Percentiles rank a stretch among this genome's conserved stretches.
phyloP scores from a whole-genome alignment of 129 eudicot species.

The Flaveria ramosissima region DNA sequence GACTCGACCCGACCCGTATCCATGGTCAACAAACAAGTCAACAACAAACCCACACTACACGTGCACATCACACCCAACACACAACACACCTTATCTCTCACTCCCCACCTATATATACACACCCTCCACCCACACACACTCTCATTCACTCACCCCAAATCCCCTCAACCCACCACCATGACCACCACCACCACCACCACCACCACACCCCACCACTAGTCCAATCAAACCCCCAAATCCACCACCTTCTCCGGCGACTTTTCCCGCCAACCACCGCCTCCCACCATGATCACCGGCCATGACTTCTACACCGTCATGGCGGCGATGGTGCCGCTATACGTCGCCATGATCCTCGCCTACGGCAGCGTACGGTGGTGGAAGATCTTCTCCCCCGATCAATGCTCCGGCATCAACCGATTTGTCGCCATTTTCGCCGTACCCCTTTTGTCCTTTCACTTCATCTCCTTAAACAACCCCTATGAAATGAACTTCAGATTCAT shows the following conservation, averaged over 20 bases:
- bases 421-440: slow-evolving; percentile 93
- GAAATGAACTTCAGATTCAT: slow-evolving; percentile 80
- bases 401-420: slow-evolving; percentile 88
- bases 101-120: slow-evolving; percentile 34
- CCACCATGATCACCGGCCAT: slow-evolving; percentile 68
- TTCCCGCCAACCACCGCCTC: background rate
- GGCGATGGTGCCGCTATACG: slow-evolving; percentile 83
- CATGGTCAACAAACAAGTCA: slow-evolving; percentile 16
- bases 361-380: slow-evolving; percentile 99
- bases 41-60: slow-evolving; percentile 24
- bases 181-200: background rate
- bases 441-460: slow-evolving; percentile 80
- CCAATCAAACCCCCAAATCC: background rate
- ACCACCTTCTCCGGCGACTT: too few relatives aligned
- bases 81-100: slow-evolving; percentile 17
- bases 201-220: background rate
- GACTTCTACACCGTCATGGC: slow-evolving; percentile 86
- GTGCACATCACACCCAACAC: slow-evolving; percentile 28
- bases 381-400: slow-evolving; percentile 84
- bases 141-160: slow-evolving; percentile 28
- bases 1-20: background rate
- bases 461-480: slow-evolving; percentile 71
- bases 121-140: slow-evolving; percentile 6
- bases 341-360: slow-evolving; percentile 94
- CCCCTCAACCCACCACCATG: slow-evolving; percentile 8